Evolutionary conservation across 768 basidiomycete genomes (phyloP).

Genomic region (Agrocybe praecox): DNA sequence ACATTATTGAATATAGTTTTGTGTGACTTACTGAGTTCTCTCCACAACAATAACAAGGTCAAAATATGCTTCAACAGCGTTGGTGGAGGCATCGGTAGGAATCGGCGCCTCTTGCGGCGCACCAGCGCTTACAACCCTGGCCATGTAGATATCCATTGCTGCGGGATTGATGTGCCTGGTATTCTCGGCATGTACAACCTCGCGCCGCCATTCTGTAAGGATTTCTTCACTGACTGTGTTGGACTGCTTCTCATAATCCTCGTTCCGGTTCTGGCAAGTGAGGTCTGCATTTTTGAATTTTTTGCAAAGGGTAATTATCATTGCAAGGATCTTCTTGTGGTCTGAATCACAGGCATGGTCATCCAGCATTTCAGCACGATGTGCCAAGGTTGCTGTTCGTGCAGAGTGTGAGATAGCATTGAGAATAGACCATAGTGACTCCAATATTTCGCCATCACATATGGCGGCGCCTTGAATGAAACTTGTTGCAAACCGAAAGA

Average conservation of each 20-base stretch:
- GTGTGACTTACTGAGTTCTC: background rate
- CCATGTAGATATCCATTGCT: background rate
- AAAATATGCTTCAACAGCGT: background rate
- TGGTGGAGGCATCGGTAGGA: too few species aligned
- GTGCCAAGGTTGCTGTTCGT: slow-evolving; percentile 11
- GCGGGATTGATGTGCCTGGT: background rate
- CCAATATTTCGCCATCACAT: slow-evolving; percentile 18
- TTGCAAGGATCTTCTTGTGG: slow-evolving; percentile 21
- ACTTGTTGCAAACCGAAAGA: slow-evolving; percentile 17
- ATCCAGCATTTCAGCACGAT: slow-evolving; percentile 18
- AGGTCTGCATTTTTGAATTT: background rate
- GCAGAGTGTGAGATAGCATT: slow-evolving; percentile 12
- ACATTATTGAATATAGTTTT: background rate
- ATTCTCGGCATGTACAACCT: background rate
- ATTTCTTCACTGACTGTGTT: too few species aligned
- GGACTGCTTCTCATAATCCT: background rate
- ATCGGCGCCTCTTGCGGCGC: too few species aligned
- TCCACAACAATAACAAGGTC: background rate
- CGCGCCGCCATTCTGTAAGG: background rate
- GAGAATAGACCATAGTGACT: slow-evolving; percentile 18
- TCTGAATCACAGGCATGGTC: slow-evolving; percentile 25
- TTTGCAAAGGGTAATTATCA: slow-evolving; percentile 6
- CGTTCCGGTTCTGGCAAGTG: background rate
- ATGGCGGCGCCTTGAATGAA: slow-evolving; percentile 14
- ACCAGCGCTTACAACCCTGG: background rate